Percentiles rank a stretch among this genome's conserved stretches.
These are phyloP conservation scores for Sarcodon sp. DNA, from an alignment of 768 basidiomycete species.

Conservation along the genomic window DNA sequence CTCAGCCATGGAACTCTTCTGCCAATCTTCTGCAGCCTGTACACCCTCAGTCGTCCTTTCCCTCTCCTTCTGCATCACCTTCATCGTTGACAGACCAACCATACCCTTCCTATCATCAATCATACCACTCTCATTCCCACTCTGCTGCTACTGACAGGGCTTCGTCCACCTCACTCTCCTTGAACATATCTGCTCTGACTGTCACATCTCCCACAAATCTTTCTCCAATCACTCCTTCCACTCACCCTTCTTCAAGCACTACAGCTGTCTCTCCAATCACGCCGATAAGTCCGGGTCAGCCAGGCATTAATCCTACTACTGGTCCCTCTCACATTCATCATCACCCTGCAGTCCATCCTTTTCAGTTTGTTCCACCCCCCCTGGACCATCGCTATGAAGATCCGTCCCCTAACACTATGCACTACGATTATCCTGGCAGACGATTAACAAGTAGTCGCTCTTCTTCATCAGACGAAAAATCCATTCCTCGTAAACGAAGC, in stretches of 20 bases:
- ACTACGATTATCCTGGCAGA: constrained; percentile 19
- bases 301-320: constrained; percentile 26
- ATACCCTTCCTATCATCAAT: constrained; percentile 13
- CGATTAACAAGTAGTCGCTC: constrained; percentile 25
- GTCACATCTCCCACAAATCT: constrained; percentile 56
- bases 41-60: constrained; percentile 17
- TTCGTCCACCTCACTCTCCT: constrained; percentile 33
- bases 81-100: constrained; percentile 18
- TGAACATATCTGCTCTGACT: constrained; percentile 55
- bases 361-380: constrained; percentile 35
- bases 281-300: constrained; percentile 43
- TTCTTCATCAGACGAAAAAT: constrained; percentile 39
- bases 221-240: constrained; percentile 45
- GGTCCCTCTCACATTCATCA: constrained; percentile 21
- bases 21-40: constrained; percentile 16
- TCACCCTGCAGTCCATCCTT: constrained; percentile 19
- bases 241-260: constrained; percentile 19
- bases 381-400: constrained; percentile 20
- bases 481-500: constrained; percentile 55
- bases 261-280: constrained; percentile 31
- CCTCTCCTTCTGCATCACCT: constrained; percentile 19
- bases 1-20: constrained; percentile 10
- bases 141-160: constrained; percentile 4
- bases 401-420: constrained; percentile 1
- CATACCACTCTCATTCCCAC: constrained; percentile 7